Evolutionary conservation across 2,329 filamentous ascomycete genomes (phyloP).

Genomic region (Bertia moriformis): DNA sequence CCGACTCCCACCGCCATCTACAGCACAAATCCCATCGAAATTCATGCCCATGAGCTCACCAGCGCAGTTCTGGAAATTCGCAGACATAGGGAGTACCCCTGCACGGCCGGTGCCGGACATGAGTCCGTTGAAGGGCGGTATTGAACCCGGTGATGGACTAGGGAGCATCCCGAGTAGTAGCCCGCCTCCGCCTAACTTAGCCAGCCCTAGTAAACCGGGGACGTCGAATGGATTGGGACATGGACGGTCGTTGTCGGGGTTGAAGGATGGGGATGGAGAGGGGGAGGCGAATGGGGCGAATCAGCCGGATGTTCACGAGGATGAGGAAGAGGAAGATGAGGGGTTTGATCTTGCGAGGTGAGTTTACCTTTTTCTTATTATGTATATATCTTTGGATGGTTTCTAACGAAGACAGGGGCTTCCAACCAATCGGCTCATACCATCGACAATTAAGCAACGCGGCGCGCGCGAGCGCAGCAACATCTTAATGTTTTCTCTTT

Average conservation of each 20-base stretch:
- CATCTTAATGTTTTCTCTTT: not conserved
- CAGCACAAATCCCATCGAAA: constrained; percentile 66
- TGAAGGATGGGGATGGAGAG: not conserved
- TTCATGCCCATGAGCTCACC: constrained; percentile 77
- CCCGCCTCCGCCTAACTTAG: not conserved
- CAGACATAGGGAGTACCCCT: constrained; percentile 62
- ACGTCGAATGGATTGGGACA: not conserved
- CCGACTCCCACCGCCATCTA: constrained; percentile 64
- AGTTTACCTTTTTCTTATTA: constrained; percentile 6
- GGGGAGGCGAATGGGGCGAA: not conserved
- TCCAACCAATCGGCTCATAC: constrained; percentile 29
- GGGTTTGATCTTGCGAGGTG: constrained; percentile 29
- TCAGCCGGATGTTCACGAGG: constrained; percentile 2
- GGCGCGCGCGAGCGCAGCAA: not conserved
- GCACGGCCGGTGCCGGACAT: constrained; percentile 34
- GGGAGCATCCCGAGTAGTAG: not conserved
- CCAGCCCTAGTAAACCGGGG: not conserved
- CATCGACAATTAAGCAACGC: constrained; percentile 22
- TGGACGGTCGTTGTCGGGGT: not conserved
- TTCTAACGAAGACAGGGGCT: constrained; percentile 21
- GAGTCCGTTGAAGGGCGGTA: constrained; percentile 36
- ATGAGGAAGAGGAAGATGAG: constrained; percentile 20
- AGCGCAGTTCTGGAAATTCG: constrained; percentile 79
- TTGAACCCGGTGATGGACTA: not conserved
- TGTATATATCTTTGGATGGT: constrained; percentile 1